These are phyloP conservation scores for Exophiala mesophila DNA, from an alignment of 2,329 filamentous ascomycete genomes.

Conservation along the genomic window DNA sequence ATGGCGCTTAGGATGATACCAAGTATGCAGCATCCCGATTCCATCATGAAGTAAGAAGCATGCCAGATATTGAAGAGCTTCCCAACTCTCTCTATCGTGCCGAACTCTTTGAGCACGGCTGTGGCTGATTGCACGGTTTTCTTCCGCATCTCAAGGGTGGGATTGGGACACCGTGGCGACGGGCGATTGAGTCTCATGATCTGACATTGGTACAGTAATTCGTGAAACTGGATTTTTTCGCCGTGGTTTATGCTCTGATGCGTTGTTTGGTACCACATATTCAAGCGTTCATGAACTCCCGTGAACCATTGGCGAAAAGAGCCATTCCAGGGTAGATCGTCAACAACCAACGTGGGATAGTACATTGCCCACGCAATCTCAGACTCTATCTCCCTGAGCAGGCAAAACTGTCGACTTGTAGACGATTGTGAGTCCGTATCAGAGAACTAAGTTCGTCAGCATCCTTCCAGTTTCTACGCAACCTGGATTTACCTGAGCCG, in stretches of 20 bases:
- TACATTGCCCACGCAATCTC: constrained; percentile 11
- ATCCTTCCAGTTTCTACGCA: no score
- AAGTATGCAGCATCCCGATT: constrained; percentile 7
- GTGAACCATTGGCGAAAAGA: constrained; percentile 7
- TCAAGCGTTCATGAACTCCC: constrained; percentile 3
- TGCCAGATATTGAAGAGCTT: constrained; percentile 18
- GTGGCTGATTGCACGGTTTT: constrained; percentile 7
- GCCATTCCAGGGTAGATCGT: not conserved
- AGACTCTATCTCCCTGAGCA: constrained; percentile 8
- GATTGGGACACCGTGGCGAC: constrained; percentile 7
- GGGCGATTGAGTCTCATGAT: constrained; percentile 12
- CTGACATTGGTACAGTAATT: constrained; percentile 12
- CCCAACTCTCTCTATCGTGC: constrained; percentile 7
- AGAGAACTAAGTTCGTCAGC: constrained; percentile 4
- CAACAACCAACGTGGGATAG: not conserved
- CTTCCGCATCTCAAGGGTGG: constrained; percentile 8
- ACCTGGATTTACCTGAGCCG: constrained; percentile 3
- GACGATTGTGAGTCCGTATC: constrained; percentile 6
- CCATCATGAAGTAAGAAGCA: constrained; percentile 8
- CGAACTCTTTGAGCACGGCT: constrained; percentile 11
- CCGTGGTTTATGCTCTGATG: constrained; percentile 10
- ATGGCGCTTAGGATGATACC: constrained; percentile 2
- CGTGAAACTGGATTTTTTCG: constrained; percentile 15
- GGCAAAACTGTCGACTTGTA: constrained; percentile 8
- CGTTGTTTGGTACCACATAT: constrained; percentile 9